Evolutionary conservation across 2,329 filamentous ascomycete genomes (phyloP), one percentile per base, ranked within the genome.

Genomic region (Phyllosticta citribraziliensis): DNA sequence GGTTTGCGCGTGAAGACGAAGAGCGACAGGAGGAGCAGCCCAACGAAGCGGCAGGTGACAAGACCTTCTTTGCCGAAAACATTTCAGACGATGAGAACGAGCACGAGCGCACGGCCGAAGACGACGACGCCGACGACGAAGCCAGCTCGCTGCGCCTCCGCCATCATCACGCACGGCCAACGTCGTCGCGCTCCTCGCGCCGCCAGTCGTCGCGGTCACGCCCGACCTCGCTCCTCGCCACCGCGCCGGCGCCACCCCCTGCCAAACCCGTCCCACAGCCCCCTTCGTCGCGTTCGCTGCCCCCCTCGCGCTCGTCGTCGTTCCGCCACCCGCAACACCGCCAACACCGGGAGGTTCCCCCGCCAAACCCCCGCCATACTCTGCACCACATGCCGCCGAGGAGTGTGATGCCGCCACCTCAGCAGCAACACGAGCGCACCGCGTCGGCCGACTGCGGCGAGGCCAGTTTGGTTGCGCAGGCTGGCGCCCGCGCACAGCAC

Each of bases 391-490:
- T 47, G 25, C 27, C 14, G 24, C 56, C n/a, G 19, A 50, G 52
- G 56, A 52, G 58, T 40, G 35, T 52, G 50, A 52, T 58, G 56
- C 6, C 56, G 50, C 25, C 53, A 33, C 58, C 50, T 61, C 62
- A 40, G 55, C 60, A 63, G 47, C 64, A 69, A 24, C 72, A 74
- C 60, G 73, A 73, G 50, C 68, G 69, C 22, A 47, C 40, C 2
- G 6, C n/a, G 14, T 64, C 70, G 11, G 64, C 69, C 24, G 74
- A 72, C 25, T 72, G 73, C 20, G 66, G 70, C 27, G 69, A 68
- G 5, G 67, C 69, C 17, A 72, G 72, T 55, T 57, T 73, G 6
- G 67, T 72, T 51, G 52, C 60, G 10, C 56, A 57, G 56, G 51
- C 60, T 14, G 52, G 52, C 14, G 56, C 52, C 17, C 56, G 56